Evolutionary conservation across 306 rosid species (phyloP).

Genomic region (Psophocarpus tetragonolobus): DNA sequence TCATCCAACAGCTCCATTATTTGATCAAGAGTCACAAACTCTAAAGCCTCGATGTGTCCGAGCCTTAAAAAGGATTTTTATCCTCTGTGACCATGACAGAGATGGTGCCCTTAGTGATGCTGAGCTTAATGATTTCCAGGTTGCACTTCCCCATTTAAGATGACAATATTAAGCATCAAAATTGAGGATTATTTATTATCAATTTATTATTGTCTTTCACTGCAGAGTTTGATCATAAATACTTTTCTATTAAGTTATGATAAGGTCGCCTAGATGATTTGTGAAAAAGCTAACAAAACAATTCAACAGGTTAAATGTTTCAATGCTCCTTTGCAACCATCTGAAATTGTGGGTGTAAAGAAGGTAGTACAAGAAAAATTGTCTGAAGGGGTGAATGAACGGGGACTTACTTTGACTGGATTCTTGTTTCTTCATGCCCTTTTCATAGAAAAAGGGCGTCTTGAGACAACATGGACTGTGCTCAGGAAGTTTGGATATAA

Average conservation of each 20-base stretch:
- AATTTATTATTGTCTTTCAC: slow-evolving; percentile 4
- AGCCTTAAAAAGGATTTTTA: slow-evolving; percentile 93
- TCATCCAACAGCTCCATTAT: slow-evolving; percentile 95
- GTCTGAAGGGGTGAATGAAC: slow-evolving; percentile 96
- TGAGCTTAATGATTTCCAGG: slow-evolving; percentile 53
- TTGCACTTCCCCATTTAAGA: slow-evolving; percentile 7
- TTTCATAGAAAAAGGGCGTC: slow-evolving; percentile 95
- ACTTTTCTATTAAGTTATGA: slow-evolving; percentile 21
- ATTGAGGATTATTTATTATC: slow-evolving; percentile 22
- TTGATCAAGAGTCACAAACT: slow-evolving; percentile 95
- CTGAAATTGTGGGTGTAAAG: slow-evolving; percentile 90
- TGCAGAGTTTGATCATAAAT: slow-evolving; percentile 18
- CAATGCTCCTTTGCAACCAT: slow-evolving; percentile 95
- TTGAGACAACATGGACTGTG: slow-evolving; percentile 98
- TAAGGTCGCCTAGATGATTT: neutral
- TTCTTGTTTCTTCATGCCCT: slow-evolving; percentile 97
- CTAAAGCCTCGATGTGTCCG: slow-evolving; percentile 93
- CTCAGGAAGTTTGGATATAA: slow-evolving; percentile 95
- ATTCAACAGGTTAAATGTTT: slow-evolving; percentile 89
- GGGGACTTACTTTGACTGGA: slow-evolving; percentile 95
- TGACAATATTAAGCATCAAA: neutral
- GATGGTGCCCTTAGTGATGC: slow-evolving; percentile 79
- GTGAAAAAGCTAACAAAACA: slow-evolving; percentile 35
- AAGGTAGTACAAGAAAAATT: slow-evolving; percentile 90
- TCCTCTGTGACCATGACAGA: slow-evolving; percentile 89